Conservation (phyloP, 75 land plant genomes). For the Selaginella moellendorffii region DNA sequence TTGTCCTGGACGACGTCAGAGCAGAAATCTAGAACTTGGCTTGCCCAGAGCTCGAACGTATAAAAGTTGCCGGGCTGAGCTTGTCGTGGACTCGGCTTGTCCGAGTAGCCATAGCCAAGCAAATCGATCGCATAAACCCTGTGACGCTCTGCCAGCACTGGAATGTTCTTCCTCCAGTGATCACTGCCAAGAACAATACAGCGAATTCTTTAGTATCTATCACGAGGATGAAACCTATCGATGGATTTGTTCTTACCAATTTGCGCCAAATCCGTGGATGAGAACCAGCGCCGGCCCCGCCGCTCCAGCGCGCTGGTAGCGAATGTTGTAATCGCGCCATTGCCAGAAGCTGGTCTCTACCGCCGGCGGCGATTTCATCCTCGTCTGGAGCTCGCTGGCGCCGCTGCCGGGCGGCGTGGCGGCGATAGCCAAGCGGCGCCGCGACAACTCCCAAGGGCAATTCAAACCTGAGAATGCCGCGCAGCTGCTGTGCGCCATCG, state of each 20-base stretch:
- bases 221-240: neutral
- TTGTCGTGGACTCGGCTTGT: conserved; percentile 76
- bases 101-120: conserved; percentile 96
- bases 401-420: no score
- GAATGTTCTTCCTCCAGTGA: conserved; percentile 90
- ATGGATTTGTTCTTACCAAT: conserved; percentile 51
- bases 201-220: neutral
- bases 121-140: conserved; percentile 95
- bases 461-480: neutral
- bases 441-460: neutral
- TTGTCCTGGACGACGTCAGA: conserved; percentile 59
- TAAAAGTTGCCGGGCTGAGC: conserved; percentile 37
- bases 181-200: conserved; percentile 45
- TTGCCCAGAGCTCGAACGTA: conserved; percentile 93
- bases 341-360: conserved; percentile 46
- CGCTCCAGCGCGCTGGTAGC: conserved; percentile 75
- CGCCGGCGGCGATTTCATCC: neutral
- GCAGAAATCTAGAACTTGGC: conserved; percentile 76
- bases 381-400: no score
- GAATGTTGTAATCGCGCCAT: conserved; percentile 76
- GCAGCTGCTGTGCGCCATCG: no score
- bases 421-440: no score
- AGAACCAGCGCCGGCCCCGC: conserved; percentile 70
- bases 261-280: conserved; percentile 99
- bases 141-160: conserved; percentile 57